A percentile compares a stretch with the other conserved stretches of the same genome.
Conservation (phyloP, 495 filamentous ascomycete species). For the Penicillium bialowiezense region DNA sequence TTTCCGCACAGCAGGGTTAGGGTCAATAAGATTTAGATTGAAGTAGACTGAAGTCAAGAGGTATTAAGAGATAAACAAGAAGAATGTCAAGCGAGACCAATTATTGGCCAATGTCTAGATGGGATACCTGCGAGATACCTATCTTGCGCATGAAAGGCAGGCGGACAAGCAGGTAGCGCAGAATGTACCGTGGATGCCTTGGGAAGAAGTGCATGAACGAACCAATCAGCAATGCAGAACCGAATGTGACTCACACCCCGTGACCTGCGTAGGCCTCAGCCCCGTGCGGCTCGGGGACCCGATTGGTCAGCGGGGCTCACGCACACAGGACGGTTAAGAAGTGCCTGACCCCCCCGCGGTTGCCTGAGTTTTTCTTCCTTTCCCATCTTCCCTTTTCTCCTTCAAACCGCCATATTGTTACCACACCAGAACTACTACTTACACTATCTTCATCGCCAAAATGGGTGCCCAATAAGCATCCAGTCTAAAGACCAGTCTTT, state of each 20-base stretch:
- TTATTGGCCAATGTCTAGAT: slow-evolving; percentile 27
- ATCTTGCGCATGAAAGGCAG: background rate
- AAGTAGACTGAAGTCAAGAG: no score
- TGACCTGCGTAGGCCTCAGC: slow-evolving; percentile 23
- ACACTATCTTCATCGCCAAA: slow-evolving; percentile 24
- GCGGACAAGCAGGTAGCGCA: background rate
- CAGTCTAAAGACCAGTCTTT: slow-evolving; percentile 37
- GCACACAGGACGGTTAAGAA: slow-evolving; percentile 38
- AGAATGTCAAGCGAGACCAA: no score
- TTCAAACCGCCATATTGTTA: slow-evolving; percentile 26
- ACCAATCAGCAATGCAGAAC: slow-evolving; percentile 22
- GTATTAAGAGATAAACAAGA: no score
- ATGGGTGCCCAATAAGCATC: slow-evolving; percentile 54
- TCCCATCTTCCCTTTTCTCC: slow-evolving; percentile 6
- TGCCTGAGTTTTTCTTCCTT: slow-evolving; percentile 31
- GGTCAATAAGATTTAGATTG: no score
- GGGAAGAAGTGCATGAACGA: background rate
- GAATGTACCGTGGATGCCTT: background rate
- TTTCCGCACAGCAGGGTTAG: no score
- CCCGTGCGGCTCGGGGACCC: slow-evolving; percentile 11
- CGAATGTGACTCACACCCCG: slow-evolving; percentile 44
- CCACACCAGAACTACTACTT: slow-evolving; percentile 24
- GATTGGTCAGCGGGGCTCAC: slow-evolving; percentile 21
- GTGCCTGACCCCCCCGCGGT: slow-evolving; percentile 38
- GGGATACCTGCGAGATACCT: slow-evolving; percentile 12